Conservation (phyloP, 1,284 basidiomycete genomes). For the Melampsora larici-populina region DNA sequence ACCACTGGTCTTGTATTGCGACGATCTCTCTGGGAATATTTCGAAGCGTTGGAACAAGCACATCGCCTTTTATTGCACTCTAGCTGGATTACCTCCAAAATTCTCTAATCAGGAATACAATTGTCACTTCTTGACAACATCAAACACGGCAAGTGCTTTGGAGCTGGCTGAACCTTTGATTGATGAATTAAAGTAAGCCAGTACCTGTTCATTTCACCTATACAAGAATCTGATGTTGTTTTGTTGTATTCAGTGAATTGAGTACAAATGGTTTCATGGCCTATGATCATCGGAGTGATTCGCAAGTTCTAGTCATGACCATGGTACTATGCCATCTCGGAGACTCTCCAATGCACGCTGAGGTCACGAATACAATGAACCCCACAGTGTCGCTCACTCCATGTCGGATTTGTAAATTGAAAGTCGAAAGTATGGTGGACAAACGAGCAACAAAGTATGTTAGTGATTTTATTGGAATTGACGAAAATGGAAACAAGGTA, state of each 20-base stretch:
- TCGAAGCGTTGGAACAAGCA: conserved; percentile 26
- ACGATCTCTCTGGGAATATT: not conserved
- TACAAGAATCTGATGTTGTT: not conserved
- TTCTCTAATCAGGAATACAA: not conserved
- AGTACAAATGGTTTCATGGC: too few species aligned
- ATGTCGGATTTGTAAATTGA: too few species aligned
- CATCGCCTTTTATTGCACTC: not conserved
- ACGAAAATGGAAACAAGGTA: not conserved
- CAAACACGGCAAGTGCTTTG: not conserved
- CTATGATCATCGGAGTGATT: too few species aligned
- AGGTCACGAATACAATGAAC: too few species aligned
- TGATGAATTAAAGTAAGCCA: not conserved
- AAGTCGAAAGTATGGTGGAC: not conserved
- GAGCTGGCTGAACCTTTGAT: conserved; percentile 1
- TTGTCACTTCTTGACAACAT: not conserved
- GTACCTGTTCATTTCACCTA: not conserved
- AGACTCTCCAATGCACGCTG: too few species aligned
- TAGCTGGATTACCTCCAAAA: conserved; percentile 8
- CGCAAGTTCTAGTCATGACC: too few species aligned
- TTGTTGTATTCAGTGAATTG: not conserved
- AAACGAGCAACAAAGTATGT: not conserved
- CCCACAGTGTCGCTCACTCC: too few species aligned
- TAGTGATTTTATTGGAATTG: not conserved
- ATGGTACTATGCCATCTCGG: too few species aligned
- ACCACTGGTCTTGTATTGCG: not conserved